Evolutionary conservation across 1,284 basidiomycete species (phyloP), one percentile per base, ranked within the genome.

Genomic region (Microbotryomycetes sp.): DNA sequence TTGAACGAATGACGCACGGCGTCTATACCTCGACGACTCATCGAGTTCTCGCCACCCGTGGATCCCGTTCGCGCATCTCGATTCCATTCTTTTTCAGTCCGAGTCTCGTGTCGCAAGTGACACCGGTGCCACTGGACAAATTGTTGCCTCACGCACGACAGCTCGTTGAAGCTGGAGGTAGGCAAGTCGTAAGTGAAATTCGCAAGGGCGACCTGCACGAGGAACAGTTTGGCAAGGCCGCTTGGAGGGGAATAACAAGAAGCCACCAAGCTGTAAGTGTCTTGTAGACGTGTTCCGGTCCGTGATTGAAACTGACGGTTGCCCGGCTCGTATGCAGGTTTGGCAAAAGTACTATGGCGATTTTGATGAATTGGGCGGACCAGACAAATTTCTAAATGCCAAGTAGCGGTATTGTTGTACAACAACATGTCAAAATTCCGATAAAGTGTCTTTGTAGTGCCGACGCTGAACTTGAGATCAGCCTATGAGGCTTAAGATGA

Each of bases 21-120:
- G 28, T 60, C 26, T 65, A 59, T 54, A 26, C 57, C 28, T 56
- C 63, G 0, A 65, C 63, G 3, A 65, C 63, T 13, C 60, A 65
- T 41, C 60, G 63, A 15, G 63, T 65, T 23, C 54, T 65, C 45
- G 51, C 57, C 11, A 59, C 59, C 3, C 5, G 23, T 21, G 35
- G 50, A 21, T 15, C 60, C 4, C 2, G 35, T 3, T 45, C 64
- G 0, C 60, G 64, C 28, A 24, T 62, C 45, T 62, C 60, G 7
- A 65, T 65, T 53, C 64, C 64, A 27, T 65, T 65, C 57, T 65
- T 65, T 57, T 62, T 55, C 64, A 62, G 27, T 24, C 64, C 64
- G 0, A 30, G 26, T 9, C 61, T 65, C 28, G 4, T 30, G 11
- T 5, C 64, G 3, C n/a, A 21, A 11, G 26, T 65, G 16, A 51